A percentile compares a stretch with the other conserved stretches of the same genome.
Evolutionary conservation across 139 green algal species (phyloP).

Genomic region (Tetraselmis chui): DNA sequence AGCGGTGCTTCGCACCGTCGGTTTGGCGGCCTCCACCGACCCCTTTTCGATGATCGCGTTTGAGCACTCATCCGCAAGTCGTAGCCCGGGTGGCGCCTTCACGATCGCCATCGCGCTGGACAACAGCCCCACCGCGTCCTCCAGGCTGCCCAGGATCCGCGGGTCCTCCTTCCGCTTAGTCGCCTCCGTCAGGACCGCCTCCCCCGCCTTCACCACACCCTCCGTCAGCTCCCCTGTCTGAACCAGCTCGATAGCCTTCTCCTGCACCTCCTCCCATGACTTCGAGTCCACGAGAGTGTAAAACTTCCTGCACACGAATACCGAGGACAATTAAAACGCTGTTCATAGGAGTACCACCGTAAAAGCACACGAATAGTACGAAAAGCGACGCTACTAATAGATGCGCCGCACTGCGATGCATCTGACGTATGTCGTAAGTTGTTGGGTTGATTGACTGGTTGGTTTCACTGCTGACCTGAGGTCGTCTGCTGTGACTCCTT

Average conservation of each 20-base stretch:
- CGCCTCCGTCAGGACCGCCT: neutral
- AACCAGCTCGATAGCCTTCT: neutral
- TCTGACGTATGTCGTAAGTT: too few species aligned
- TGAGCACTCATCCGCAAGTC: neutral
- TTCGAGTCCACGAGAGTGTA: neutral
- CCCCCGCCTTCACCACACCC: neutral
- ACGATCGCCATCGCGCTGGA: neutral
- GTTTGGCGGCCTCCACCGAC: neutral
- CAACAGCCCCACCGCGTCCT: neutral
- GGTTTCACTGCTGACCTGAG: too few species aligned
- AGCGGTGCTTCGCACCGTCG: neutral
- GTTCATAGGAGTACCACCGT: too few species aligned
- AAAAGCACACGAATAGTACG: too few species aligned
- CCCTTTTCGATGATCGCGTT: neutral
- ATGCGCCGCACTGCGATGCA: too few species aligned
- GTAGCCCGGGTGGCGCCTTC: neutral
- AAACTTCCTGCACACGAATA: neutral
- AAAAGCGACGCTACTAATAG: too few species aligned
- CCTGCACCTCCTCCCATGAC: neutral
- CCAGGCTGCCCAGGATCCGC: neutral
- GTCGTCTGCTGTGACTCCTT: neutral
- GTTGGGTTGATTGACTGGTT: too few species aligned
- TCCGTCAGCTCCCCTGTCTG: neutral
- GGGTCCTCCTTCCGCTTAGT: neutral
- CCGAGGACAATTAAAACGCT: too few species aligned